Percentiles rank a stretch among this genome's conserved stretches.
These are phyloP conservation scores for Lentinus tigrinus DNA, from an alignment of 768 basidiomycete genomes.

Conservation along the genomic window DNA sequence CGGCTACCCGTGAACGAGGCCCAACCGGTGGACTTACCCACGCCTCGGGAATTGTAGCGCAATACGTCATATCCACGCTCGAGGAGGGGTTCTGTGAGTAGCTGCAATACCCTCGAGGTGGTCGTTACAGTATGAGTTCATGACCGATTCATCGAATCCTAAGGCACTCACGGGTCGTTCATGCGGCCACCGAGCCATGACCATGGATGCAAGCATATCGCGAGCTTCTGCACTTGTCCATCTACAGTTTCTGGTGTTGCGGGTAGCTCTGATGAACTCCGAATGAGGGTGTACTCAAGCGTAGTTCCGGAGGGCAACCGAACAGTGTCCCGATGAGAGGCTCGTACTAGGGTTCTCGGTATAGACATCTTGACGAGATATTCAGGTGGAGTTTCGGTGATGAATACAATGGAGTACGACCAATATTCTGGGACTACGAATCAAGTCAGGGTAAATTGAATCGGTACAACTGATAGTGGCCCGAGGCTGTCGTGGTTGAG, in stretches of 20 bases:
- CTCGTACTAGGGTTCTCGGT: not conserved
- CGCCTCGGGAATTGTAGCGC: constrained; percentile 76
- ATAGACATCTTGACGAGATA: no score
- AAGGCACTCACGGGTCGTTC: constrained; percentile 65
- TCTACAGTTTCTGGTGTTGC: not conserved
- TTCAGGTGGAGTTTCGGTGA: no score
- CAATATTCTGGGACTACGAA: no score
- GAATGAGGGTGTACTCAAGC: constrained; percentile 21
- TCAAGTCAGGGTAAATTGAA: no score
- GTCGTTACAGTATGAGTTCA: constrained; percentile 15
- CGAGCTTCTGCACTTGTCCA: constrained; percentile 41
- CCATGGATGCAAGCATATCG: constrained; percentile 82
- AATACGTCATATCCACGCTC: constrained; percentile 55
- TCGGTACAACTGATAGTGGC: no score
- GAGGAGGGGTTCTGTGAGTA: constrained; percentile 43
- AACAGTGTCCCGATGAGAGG: constrained; percentile 6
- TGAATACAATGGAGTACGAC: no score
- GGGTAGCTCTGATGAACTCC: not conserved
- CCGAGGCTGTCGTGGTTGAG: not conserved
- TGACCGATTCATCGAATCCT: not conserved
- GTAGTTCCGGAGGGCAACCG: constrained; percentile 23
- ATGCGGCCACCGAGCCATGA: constrained; percentile 79
- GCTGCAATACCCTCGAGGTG: constrained; percentile 42
- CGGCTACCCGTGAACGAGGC: constrained; percentile 68
- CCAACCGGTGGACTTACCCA: constrained; percentile 72